Conservation (phyloP, 1,284 basidiomycete genomes). For the Trametes sp. region DNA sequence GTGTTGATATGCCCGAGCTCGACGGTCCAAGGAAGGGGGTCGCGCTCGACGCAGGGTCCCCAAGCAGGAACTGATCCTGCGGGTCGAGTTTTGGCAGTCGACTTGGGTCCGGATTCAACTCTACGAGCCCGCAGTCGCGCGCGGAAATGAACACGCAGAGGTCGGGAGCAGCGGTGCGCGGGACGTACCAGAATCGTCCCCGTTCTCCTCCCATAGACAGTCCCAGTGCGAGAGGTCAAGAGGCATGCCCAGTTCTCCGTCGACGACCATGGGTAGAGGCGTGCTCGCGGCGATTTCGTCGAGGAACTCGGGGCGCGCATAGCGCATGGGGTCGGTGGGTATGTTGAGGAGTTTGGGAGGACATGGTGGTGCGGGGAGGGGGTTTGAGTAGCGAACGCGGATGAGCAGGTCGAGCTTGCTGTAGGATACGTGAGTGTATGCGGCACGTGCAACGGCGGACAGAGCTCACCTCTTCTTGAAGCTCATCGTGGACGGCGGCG, state of each 20-base stretch:
- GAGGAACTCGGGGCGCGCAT: slow-evolving; percentile 86
- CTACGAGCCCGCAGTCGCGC: slow-evolving; percentile 44
- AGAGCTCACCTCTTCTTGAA: slow-evolving; percentile 28
- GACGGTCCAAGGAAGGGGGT: slow-evolving; percentile 44
- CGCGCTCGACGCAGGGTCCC: slow-evolving; percentile 59
- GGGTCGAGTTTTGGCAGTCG: slow-evolving; percentile 72
- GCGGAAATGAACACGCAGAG: not conserved
- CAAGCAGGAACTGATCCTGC: slow-evolving; percentile 73
- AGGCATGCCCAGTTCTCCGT: slow-evolving; percentile 95
- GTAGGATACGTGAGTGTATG: slow-evolving; percentile 11
- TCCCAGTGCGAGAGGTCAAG: slow-evolving; percentile 86
- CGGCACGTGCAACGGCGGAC: too few species aligned
- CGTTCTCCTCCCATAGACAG: slow-evolving; percentile 82
- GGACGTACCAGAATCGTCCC: slow-evolving; percentile 68
- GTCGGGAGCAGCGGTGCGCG: not conserved
- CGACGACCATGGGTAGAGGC: slow-evolving; percentile 91
- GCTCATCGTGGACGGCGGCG: slow-evolving; percentile 23
- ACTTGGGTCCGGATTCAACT: slow-evolving; percentile 70
- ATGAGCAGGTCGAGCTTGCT: slow-evolving; percentile 89
- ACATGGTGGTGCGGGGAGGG: slow-evolving; percentile 92
- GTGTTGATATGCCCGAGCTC: slow-evolving; percentile 46
- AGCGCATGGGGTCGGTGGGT: slow-evolving; percentile 84
- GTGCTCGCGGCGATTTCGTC: slow-evolving; percentile 81
- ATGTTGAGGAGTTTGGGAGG: slow-evolving; percentile 93
- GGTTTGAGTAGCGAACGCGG: slow-evolving; percentile 91